Evolutionary conservation across 305 asterid species (phyloP).

Genomic region (Coffea humblotiana): DNA sequence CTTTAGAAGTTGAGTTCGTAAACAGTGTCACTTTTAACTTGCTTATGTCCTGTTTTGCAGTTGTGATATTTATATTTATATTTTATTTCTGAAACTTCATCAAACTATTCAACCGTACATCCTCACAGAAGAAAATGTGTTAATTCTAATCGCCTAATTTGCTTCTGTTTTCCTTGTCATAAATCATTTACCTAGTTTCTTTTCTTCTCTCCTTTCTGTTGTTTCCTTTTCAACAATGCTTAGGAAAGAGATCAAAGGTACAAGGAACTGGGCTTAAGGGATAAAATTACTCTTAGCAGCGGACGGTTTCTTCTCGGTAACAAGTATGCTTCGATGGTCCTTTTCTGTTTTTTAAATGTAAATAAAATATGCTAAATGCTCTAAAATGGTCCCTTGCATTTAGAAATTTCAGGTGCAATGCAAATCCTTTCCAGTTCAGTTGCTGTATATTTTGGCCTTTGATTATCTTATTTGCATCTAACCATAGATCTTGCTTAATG

Average conservation of each 20-base stretch:
- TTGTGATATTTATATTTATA: not conserved
- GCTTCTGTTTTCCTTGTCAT: slow-evolving; percentile 11
- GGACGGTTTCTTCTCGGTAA: slow-evolving; percentile 97
- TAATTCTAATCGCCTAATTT: not conserved
- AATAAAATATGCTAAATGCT: not conserved
- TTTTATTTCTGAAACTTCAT: not conserved
- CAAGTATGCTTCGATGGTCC: slow-evolving; percentile 61
- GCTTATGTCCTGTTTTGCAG: not conserved
- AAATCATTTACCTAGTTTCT: slow-evolving; percentile 20
- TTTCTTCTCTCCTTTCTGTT: slow-evolving; percentile 4
- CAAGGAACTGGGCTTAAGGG: slow-evolving; percentile 97
- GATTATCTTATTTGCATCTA: not conserved
- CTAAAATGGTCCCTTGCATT: not conserved
- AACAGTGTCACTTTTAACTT: not conserved
- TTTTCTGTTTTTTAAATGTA: slow-evolving; percentile 19
- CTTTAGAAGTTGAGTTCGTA: not conserved
- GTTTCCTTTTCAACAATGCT: slow-evolving; percentile 7
- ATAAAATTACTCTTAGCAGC: slow-evolving; percentile 97
- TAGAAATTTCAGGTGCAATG: not conserved
- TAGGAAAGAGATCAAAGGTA: slow-evolving; percentile 99
- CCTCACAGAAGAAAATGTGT: not conserved
- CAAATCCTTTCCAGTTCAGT: not conserved
- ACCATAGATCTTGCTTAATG: not conserved
- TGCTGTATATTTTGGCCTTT: not conserved
- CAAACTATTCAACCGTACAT: not conserved